Percentiles rank a stretch among this genome's conserved stretches.
These are phyloP conservation scores for Coniochaeta hoffmannii DNA, from an alignment of 2,329 filamentous ascomycete genomes.

Conservation along the genomic window DNA sequence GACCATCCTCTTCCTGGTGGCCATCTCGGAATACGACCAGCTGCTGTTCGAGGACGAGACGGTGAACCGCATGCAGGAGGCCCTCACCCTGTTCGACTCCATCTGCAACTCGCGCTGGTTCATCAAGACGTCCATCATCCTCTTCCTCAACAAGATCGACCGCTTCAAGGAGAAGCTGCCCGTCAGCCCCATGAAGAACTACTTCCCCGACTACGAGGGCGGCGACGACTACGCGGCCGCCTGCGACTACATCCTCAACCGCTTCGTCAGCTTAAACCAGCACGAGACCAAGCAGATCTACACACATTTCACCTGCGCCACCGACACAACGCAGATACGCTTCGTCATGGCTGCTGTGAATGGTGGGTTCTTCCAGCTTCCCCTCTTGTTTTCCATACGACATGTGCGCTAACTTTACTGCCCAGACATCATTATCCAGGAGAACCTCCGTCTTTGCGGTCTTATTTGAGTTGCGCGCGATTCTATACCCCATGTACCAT, in stretches of 20 bases:
- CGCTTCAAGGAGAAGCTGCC: slow-evolving; percentile 81
- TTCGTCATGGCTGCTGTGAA: slow-evolving; percentile 99
- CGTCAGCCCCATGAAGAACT: slow-evolving; percentile 77
- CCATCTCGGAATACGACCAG: slow-evolving; percentile 96
- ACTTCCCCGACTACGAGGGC: slow-evolving; percentile 88
- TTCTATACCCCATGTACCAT: slow-evolving; percentile 9
- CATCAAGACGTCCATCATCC: slow-evolving; percentile 80
- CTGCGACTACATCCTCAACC: slow-evolving; percentile 98
- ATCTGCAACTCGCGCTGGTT: slow-evolving; percentile 89
- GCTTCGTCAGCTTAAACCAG: slow-evolving; percentile 97
- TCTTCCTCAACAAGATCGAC: slow-evolving; percentile 89
- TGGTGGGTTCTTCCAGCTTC: slow-evolving; percentile 42
- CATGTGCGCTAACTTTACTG: slow-evolving; percentile 32
- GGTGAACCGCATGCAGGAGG: slow-evolving; percentile 90
- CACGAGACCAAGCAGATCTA: slow-evolving; percentile 99
- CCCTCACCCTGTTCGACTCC: slow-evolving; percentile 77
- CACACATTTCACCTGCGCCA: slow-evolving; percentile 98
- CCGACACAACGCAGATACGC: slow-evolving; percentile 96
- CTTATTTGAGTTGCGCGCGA: slow-evolving; percentile 64
- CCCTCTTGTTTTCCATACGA: no score
- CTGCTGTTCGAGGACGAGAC: slow-evolving; percentile 94
- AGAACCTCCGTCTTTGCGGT: slow-evolving; percentile 94
- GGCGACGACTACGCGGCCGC: slow-evolving; percentile 92
- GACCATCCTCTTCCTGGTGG: slow-evolving; percentile 91
- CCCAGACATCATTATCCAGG: slow-evolving; percentile 98